These are phyloP conservation scores for Trifolium pratense DNA, from an alignment of 306 rosid species.

Conservation along the genomic window DNA sequence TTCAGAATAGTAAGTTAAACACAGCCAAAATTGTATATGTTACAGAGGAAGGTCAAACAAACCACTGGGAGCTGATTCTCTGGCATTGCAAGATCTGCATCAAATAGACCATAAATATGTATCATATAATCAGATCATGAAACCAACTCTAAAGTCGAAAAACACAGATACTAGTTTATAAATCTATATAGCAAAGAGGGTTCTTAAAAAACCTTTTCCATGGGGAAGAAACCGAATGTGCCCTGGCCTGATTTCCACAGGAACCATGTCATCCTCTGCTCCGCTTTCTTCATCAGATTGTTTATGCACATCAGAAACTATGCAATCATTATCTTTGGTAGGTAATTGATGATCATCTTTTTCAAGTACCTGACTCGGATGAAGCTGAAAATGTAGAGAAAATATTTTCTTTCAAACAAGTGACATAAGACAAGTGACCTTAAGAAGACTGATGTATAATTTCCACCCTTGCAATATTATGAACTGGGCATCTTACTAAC, in stretches of 20 bases:
- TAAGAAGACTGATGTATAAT: constrained; percentile 22
- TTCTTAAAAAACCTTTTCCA: constrained; percentile 58
- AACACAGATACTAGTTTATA: constrained; percentile 3
- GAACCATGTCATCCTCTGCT: constrained; percentile 68
- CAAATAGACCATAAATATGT: constrained; percentile 44
- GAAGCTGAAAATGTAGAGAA: constrained; percentile 54
- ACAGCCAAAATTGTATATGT: constrained; percentile 25
- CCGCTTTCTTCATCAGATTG: constrained; percentile 58
- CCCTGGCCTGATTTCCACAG: constrained; percentile 89
- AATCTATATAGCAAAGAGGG: constrained; percentile 22
- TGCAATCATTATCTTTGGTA: constrained; percentile 39
- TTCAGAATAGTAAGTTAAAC: constrained; percentile 25
- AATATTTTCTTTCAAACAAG: constrained; percentile 25
- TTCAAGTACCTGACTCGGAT: constrained; percentile 43
- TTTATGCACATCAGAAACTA: constrained; percentile 45
- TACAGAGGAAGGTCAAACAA: constrained; percentile 38
- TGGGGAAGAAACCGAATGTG: constrained; percentile 85
- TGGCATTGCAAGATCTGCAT: constrained; percentile 57
- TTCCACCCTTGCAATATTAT: constrained; percentile 28
- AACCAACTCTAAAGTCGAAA: constrained; percentile 35
- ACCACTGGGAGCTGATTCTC: constrained; percentile 61
- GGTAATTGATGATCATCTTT: constrained; percentile 52
- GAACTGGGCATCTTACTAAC: constrained; percentile 17
- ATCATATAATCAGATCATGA: constrained; percentile 52
- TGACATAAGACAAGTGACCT: constrained; percentile 35